Percentiles rank a stretch among this genome's conserved stretches.
These are phyloP conservation scores for Sugiyamaella chiloensis DNA, from an alignment of 805 yeast genomes.

Conservation along the genomic window DNA sequence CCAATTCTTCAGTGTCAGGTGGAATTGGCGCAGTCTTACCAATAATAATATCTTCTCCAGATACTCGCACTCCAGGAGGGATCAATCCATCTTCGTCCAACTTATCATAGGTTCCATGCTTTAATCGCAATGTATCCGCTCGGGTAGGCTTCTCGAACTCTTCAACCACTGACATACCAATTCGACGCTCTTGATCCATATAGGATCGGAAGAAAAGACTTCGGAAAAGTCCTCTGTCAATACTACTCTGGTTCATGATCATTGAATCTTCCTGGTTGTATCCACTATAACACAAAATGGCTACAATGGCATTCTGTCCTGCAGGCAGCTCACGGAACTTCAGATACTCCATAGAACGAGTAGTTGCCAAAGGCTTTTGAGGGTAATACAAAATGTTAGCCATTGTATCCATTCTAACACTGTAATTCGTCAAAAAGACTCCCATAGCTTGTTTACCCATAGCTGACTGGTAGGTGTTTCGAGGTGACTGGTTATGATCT, in stretches of 20 bases:
- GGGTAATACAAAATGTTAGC: constrained; percentile 97
- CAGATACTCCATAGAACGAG: constrained; percentile 95
- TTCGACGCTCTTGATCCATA: constrained; percentile 97
- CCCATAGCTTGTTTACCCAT: constrained; percentile 99
- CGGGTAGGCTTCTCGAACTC: constrained; percentile 97
- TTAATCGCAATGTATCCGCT: constrained; percentile 89
- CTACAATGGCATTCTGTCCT: constrained; percentile 98
- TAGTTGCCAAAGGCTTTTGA: constrained; percentile 96
- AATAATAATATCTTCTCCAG: constrained; percentile 97
- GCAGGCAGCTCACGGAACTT: constrained; percentile 98
- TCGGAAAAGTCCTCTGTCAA: constrained; percentile 94
- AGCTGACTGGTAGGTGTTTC: constrained; percentile 98
- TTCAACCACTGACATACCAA: constrained; percentile 97
- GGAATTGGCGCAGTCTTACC: constrained; percentile 99
- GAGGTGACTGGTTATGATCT: constrained; percentile 98
- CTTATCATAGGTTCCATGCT: constrained; percentile 97
- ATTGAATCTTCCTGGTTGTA: constrained; percentile 99
- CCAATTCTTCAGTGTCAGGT: constrained; percentile 98
- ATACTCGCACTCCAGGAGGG: constrained; percentile 97
- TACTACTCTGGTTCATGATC: constrained; percentile 98
- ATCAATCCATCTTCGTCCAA: constrained; percentile 97
- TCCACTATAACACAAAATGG: constrained; percentile 97
- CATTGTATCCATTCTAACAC: constrained; percentile 99
- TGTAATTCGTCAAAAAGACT: constrained; percentile 90
- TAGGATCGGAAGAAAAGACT: constrained; percentile 94